A percentile compares a stretch with the other conserved stretches of the same genome.
Conservation (phyloP, 1,284 basidiomycete species). For the Pyrrhoderma noxium region DNA sequence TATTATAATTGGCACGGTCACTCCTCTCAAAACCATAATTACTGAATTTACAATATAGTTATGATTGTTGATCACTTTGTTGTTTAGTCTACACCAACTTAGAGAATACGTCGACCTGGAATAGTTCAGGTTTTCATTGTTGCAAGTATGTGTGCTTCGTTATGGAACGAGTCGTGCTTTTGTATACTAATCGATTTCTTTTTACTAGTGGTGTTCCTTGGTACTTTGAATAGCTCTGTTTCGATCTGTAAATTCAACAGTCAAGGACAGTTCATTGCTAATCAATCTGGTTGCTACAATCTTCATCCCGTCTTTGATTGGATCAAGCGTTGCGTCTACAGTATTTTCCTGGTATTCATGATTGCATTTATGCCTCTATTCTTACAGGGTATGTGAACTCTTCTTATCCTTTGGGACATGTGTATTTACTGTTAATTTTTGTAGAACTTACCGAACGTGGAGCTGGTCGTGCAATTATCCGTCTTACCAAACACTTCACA, state of each 20-base stretch:
- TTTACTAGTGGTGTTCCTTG: slow-evolving; percentile 87
- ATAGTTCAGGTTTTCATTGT: too few relatives aligned
- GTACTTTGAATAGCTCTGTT: slow-evolving; percentile 79
- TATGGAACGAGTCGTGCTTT: too few relatives aligned
- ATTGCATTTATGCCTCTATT: slow-evolving; percentile 91
- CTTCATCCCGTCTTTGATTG: slow-evolving; percentile 82
- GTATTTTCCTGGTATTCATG: slow-evolving; percentile 95
- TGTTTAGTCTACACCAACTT: too few relatives aligned
- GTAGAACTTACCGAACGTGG: slow-evolving; percentile 90
- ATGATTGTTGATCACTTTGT: too few relatives aligned
- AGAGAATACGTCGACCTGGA: too few relatives aligned
- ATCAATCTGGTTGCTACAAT: slow-evolving; percentile 86
- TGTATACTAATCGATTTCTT: slow-evolving; percentile 16
- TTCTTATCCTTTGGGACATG: neutral
- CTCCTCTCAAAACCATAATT: too few relatives aligned
- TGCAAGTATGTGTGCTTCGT: too few relatives aligned
- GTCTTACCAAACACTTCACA: slow-evolving; percentile 85
- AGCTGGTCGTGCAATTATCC: slow-evolving; percentile 79
- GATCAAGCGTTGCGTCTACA: slow-evolving; percentile 92
- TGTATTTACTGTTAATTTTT: slow-evolving; percentile 12
- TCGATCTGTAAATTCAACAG: slow-evolving; percentile 72
- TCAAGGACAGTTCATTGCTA: slow-evolving; percentile 62
- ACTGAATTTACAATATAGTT: too few relatives aligned
- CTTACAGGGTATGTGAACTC: slow-evolving; percentile 65
- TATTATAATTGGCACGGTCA: too few relatives aligned